Conservation (phyloP, 2,329 filamentous ascomycete genomes). For the Rutstroemia sp. region DNA sequence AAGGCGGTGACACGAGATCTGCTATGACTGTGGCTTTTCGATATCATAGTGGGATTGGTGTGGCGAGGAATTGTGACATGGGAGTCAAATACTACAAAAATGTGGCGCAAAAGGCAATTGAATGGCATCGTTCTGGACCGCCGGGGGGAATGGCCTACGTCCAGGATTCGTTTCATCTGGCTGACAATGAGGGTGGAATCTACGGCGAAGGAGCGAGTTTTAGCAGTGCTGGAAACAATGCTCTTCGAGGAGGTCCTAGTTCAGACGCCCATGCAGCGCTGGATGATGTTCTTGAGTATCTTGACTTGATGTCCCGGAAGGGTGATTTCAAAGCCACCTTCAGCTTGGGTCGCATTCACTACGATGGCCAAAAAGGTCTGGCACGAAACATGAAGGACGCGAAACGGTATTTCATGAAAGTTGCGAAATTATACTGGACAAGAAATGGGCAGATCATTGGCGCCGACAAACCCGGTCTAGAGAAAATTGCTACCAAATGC, state of each 20-base stretch:
- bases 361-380: constrained; percentile 57
- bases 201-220: constrained; percentile 94
- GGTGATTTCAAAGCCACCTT: constrained; percentile 66
- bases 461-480: constrained; percentile 49
- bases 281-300: constrained; percentile 89
- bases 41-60: constrained; percentile 77
- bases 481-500: constrained; percentile 60
- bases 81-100: constrained; percentile 85
- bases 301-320: constrained; percentile 65
- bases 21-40: constrained; percentile 92
- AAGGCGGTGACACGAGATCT: constrained; percentile 72
- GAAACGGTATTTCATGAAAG: constrained; percentile 59
- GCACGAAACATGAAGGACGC: constrained; percentile 55
- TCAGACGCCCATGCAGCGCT: constrained; percentile 80
- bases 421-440: constrained; percentile 61
- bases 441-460: constrained; percentile 53
- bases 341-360: constrained; percentile 60
- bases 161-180: constrained; percentile 73
- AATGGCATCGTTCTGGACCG: constrained; percentile 81
- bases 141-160: constrained; percentile 77
- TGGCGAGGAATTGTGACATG: constrained; percentile 76
- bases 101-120: constrained; percentile 87
- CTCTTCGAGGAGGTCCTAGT: constrained; percentile 62
- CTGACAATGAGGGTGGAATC: constrained; percentile 84
- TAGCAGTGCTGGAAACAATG: constrained; percentile 77